Base-by-base conservation (phyloP, 1,139 yeast species). In the Yamadazyma kanchanaburiensis region DNA sequence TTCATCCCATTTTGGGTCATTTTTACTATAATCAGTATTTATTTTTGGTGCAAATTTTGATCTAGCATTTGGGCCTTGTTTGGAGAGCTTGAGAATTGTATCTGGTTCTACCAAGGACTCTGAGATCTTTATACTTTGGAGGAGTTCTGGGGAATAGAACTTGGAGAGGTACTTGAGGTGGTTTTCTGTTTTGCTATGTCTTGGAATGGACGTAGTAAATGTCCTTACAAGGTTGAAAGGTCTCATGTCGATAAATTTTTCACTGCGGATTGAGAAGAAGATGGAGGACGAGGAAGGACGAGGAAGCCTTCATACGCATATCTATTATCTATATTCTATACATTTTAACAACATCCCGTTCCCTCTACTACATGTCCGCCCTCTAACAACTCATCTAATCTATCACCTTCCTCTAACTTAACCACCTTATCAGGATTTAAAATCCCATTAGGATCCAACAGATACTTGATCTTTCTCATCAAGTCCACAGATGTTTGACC, bases 61-160 rank as follows among this genome's bases (percentile, higher is more conserved):
- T 24, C 45, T 46, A 4, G 55, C 58, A 22, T 48, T 45, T 27
- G 48, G 48, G 6, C 70, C 71, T 26, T 46, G 50, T 36, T 55
- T 55, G 38, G 55, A 50, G 35, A 65, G 46, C 15, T 55, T 53
- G 35, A 66, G 53, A 30, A 61, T 72, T 42, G 77, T 72, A 32
- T 72, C 63, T 12, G 95, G 94, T 11, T 76, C 67, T 31, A 87
- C 78, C 22, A 75, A 69, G 4, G 84, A 66, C 58, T 89, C 96
- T 2, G 96, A 83, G 30, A 83, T 70, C 45, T 84, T 66, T 45
- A 89, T 86, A 33, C 94, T 78, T 49, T 86, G 83, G 40, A 89
- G 73, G 31, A 88, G 66, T 35, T 80, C 81, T 17, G 87, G 87
- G 7, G 86, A 75, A 53, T 86, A 86, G 60, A 77, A 86, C 51